A percentile compares a stretch with the other conserved stretches of the same genome.
These are phyloP conservation scores for Trichoderma atrobrunneum DNA, from an alignment of 2,329 filamentous ascomycete species.

Conservation along the genomic window DNA sequence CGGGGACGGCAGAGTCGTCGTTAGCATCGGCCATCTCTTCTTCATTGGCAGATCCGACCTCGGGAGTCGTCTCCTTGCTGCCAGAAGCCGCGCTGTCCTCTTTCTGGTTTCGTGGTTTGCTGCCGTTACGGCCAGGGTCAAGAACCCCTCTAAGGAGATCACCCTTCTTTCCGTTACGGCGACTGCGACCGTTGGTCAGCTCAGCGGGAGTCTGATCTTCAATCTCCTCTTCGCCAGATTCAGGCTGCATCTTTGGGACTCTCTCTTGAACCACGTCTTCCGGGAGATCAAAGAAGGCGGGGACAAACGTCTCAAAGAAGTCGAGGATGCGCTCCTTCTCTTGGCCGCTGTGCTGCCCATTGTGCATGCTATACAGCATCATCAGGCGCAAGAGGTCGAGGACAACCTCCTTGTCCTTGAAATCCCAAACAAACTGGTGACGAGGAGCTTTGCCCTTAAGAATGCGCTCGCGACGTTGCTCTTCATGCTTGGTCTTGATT, in stretches of 20 bases:
- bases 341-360: constrained; percentile 66
- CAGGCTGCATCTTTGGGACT: constrained; percentile 66
- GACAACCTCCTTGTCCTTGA: constrained; percentile 68
- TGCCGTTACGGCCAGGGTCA: constrained; percentile 71
- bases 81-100: constrained; percentile 71
- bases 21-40: constrained; percentile 67
- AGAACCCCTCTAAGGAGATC: constrained; percentile 83
- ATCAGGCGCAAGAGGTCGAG: constrained; percentile 60
- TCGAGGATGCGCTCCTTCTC: constrained; percentile 72
- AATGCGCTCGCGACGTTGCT: constrained; percentile 72
- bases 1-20: constrained; percentile 57
- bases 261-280: constrained; percentile 66
- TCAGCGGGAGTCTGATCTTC: constrained; percentile 71
- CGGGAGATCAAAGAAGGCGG: constrained; percentile 72
- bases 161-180: constrained; percentile 72
- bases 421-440: constrained; percentile 73
- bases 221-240: constrained; percentile 73
- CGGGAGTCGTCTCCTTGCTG: constrained; percentile 87
- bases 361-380: constrained; percentile 64
- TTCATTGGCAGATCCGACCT: constrained; percentile 72
- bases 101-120: constrained; percentile 67
- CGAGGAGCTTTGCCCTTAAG: constrained; percentile 60
- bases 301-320: constrained; percentile 74
- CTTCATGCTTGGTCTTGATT: constrained; percentile 89
- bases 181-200: constrained; percentile 63